These are phyloP conservation scores for Saposhnikovia divaricata DNA, from an alignment of 129 eudicot genomes.

Conservation along the genomic window DNA sequence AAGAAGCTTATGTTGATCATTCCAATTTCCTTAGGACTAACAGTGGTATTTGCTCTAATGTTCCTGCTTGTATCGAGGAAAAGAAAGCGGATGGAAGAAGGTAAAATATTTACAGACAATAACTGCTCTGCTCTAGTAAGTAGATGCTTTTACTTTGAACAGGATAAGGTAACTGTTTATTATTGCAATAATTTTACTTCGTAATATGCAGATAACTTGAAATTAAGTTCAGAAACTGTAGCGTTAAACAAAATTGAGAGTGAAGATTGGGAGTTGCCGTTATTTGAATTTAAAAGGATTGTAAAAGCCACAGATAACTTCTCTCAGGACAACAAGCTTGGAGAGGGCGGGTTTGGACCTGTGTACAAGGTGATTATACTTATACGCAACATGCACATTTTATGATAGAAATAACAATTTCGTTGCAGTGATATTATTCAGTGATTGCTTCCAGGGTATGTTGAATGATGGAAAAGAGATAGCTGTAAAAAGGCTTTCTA, in stretches of 20 bases:
- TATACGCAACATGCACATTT: background rate
- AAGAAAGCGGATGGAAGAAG: background rate
- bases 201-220: background rate
- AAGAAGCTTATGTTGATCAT: background rate
- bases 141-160: background rate
- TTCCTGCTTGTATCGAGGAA: background rate
- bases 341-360: background rate
- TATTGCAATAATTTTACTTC: background rate
- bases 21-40: background rate
- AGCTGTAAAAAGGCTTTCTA: background rate
- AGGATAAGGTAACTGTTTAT: background rate
- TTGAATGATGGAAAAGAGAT: background rate
- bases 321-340: background rate
- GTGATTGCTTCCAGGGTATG: background rate
- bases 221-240: background rate
- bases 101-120: background rate
- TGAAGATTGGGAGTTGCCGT: background rate
- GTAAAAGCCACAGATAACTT: background rate
- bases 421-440: background rate
- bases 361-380: background rate
- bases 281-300: no score
- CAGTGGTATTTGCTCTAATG: background rate
- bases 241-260: background rate
- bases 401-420: no score
- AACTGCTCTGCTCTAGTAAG: no score